A percentile compares a stretch with the other conserved stretches of the same genome.
Conservation (phyloP, 345 rosid genomes). For the Pseudoturritis turrita region DNA sequence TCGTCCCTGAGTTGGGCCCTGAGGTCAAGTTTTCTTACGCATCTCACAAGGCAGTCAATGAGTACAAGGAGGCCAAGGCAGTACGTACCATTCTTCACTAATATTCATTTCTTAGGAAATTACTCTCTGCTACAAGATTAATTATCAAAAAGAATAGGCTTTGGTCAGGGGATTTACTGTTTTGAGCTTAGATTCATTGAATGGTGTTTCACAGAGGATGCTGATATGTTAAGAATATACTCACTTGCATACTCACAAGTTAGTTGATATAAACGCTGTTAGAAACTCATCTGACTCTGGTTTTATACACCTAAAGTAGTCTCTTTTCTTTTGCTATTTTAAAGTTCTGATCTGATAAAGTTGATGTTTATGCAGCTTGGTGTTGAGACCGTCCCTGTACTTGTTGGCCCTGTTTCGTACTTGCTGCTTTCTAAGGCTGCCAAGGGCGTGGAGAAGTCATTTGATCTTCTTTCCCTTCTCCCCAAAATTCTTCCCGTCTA, state of each 20-base stretch:
- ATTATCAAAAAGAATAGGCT: background rate
- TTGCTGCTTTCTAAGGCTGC: conserved; percentile 91
- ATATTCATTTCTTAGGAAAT: background rate
- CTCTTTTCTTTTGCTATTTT: background rate
- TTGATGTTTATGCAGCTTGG: conserved; percentile 60
- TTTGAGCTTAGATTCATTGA: background rate
- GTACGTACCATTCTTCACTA: conserved; percentile 42
- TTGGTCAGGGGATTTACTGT: background rate
- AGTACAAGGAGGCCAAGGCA: conserved; percentile 96
- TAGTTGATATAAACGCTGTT: background rate
- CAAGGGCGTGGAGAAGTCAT: conserved; percentile 88
- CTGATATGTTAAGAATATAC: background rate
- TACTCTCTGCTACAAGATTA: background rate
- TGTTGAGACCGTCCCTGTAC: conserved; percentile 84
- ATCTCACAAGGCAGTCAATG: conserved; percentile 92
- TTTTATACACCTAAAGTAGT: background rate
- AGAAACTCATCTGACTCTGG: background rate
- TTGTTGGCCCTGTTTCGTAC: conserved; percentile 94
- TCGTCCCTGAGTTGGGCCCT: conserved; percentile 97
- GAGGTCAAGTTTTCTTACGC: conserved; percentile 85
- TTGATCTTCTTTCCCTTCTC: conserved; percentile 83
- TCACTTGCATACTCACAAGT: background rate
- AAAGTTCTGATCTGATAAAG: background rate
- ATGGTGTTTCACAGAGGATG: background rate
- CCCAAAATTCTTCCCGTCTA: conserved; percentile 74